Conservation (phyloP, 805 yeast species). For the Zygosaccharomyces gambellarensis region DNA sequence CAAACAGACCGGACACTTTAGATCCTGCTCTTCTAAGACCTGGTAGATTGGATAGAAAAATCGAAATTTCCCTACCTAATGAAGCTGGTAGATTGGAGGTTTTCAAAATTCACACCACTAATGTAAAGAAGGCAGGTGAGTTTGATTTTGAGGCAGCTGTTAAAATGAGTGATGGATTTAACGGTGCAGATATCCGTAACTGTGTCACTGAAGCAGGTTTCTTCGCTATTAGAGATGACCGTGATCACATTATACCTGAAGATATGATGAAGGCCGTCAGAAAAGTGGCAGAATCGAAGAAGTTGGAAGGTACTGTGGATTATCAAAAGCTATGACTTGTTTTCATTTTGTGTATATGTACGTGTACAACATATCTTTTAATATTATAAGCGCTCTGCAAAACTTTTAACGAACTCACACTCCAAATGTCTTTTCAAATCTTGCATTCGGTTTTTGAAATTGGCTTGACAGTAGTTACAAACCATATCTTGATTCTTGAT, state of each 20-base stretch:
- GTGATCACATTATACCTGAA: conserved; percentile 88
- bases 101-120: conserved; percentile 85
- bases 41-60: conserved; percentile 93
- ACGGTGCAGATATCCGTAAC: conserved; percentile 97
- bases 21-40: conserved; percentile 98
- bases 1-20: conserved; percentile 97
- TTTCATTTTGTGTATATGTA: conserved; percentile 7
- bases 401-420: conserved; percentile 33
- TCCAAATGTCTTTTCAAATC: conserved; percentile 40
- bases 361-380: neutral
- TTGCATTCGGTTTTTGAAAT: conserved; percentile 42
- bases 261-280: conserved; percentile 98
- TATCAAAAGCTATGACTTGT: conserved; percentile 74
- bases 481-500: conserved; percentile 35
- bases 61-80: conserved; percentile 92
- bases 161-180: conserved; percentile 98
- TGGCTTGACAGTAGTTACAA: conserved; percentile 40
- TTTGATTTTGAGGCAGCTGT: conserved; percentile 96
- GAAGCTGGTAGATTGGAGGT: conserved; percentile 93
- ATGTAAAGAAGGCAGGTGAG: conserved; percentile 86
- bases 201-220: conserved; percentile 98
- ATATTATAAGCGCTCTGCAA: conserved; percentile 10
- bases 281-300: conserved; percentile 94
- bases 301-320: conserved; percentile 91
- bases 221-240: conserved; percentile 95